Evolutionary conservation across 331 rosid species (phyloP), one percentile per base, ranked within the genome.

Genomic region (Pyrus hybrid): DNA sequence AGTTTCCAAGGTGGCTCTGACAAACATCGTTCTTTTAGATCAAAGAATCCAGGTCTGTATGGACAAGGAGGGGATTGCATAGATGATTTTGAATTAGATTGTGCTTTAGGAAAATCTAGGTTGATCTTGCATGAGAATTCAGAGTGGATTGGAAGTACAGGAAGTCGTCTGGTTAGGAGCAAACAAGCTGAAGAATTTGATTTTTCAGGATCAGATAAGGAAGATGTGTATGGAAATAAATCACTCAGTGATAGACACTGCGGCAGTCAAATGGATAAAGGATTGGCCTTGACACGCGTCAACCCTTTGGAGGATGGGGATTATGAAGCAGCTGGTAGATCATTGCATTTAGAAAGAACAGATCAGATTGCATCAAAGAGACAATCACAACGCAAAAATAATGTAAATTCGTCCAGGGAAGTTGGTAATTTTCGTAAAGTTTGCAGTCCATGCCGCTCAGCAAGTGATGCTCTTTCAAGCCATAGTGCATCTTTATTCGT

Each of bases 391-490:
- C 17, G 76, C 32, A 72, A 76, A 68, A 84, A 60, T 69, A 82
- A 70, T 76, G 79, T 58, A 71, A 79, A 76, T 70, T 73, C 75
- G 23, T 83, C 75, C 53, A 81, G 74, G 70, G 65, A 65, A 13
- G 57, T 70, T 74, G 82, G 87, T 66, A 91, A 81, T 78, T 75
- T 45, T 65, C 81, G 85, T 70, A 51, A 51, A 71, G 76, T 65
- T 23, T 78, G 86, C 41, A 86, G 91, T 86, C 87, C 92, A 30
- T 78, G 73, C 32, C 77, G 54, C 68, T 83, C 93, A 18, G 68
- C 66, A 13, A 71, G 74, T 54, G 87, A 78, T 71, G 86, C 79
- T 77, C 13, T 82, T 23, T 89, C 87, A 43, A 76, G 77, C 67
- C 77, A 47, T 51, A 60, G 84, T 29, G 53, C 80, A 60, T 68